Evolutionary conservation across 176 grass and related monocot species (phyloP), one percentile per base, ranked within the genome.

Genomic region (Musa itinerans): DNA sequence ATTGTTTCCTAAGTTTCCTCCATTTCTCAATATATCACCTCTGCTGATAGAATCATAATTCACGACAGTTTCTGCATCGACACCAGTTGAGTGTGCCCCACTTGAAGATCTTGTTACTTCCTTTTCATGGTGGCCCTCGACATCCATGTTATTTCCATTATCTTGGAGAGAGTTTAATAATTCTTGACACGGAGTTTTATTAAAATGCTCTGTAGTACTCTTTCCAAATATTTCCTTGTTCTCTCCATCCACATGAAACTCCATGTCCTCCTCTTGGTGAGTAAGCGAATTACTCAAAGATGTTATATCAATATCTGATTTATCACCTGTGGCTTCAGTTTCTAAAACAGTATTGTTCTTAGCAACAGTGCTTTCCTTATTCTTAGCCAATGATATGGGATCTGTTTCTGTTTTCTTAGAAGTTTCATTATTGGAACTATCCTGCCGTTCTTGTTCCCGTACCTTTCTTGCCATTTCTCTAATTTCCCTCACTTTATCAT

Each of bases 391-490:
- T 17, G 29, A 20, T 14, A 54, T 19, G 24, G 76, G 68, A 58
- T 10, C 17, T 59, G 63, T 49, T 21, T 49, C 56, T 19, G 4
- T 21, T 65, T 15, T 49, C 61, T 76, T 64, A 16, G 29, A 63
- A 24, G 34, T 50, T 77, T 68, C 65, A 16, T 10, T 50, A 51
- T 64, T 34, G 52, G 57, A 52, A 17, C n/a, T 63, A 83, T 63
- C 75, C 29, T 72, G 52, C 69, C 72, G 53, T 21, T 83, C 81
- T 53, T 77, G 69, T 76, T 83, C 81, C 10, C 67, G 74, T 71
- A 63, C 65, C 63, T 77, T 69, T 22, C 65, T 83, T 71, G 57
- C 65, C 74, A 83, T 83, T 51, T 83, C 65, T 77, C 81, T 83
- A 50, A 83, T 83, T 54, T 83, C 73, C 54, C 54, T 71, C 51